phyloP scores from a whole-genome alignment of 176 grass and related monocot genomes.

The Zizania latifolia region DNA sequence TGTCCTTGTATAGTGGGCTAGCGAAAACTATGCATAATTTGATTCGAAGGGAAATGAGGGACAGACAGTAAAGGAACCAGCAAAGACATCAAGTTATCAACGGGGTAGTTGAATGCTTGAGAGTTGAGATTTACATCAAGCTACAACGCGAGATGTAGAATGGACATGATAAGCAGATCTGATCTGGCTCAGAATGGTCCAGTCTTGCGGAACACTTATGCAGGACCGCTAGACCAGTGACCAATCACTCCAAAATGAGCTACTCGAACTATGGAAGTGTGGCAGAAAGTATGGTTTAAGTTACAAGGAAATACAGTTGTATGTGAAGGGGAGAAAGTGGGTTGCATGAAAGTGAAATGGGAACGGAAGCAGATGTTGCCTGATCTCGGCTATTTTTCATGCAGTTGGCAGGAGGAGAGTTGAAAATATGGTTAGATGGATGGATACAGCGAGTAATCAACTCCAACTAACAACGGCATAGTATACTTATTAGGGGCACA shows the following conservation, averaged over 20 bases:
- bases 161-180: neutral
- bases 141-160: neutral
- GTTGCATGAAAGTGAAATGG: constrained; percentile 12
- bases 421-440: constrained; percentile 12
- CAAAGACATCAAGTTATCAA: neutral
- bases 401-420: neutral
- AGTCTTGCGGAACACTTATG: neutral
- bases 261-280: neutral
- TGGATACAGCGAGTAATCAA: constrained; percentile 14
- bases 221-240: neutral
- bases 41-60: neutral
- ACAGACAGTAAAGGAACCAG: neutral
- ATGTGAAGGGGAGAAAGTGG: constrained; percentile 1
- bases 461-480: constrained; percentile 12
- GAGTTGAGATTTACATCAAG: neutral
- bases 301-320: constrained; percentile 25
- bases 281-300: constrained; percentile 19
- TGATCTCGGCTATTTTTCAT: constrained; percentile 12
- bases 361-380: constrained; percentile 12
- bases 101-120: constrained; percentile 11
- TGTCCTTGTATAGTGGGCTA: too few species aligned
- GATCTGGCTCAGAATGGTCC: neutral
- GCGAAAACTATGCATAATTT: neutral
- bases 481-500: constrained; percentile 7
- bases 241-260: neutral